Conservation (phyloP, 2,329 filamentous ascomycete species). For the Aureobasidium sp. region DNA sequence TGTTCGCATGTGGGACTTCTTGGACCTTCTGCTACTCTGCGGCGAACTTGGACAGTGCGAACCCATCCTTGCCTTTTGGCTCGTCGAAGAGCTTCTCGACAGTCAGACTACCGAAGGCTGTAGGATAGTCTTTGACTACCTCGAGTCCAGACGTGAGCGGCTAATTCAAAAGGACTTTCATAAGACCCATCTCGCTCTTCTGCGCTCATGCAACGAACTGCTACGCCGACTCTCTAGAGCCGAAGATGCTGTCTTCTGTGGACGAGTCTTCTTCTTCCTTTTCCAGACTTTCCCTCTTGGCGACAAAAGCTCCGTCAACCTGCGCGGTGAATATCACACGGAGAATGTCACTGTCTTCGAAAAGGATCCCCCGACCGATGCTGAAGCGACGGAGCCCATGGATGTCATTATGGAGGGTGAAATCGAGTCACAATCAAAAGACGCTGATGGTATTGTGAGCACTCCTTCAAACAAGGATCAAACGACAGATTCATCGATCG, state of each 20-base stretch:
- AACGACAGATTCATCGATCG: constrained; percentile 3
- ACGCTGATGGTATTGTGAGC: neutral
- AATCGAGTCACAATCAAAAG: constrained; percentile 20
- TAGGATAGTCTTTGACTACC: constrained; percentile 83
- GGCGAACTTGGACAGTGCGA: constrained; percentile 63
- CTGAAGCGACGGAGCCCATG: constrained; percentile 6
- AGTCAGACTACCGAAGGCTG: constrained; percentile 93
- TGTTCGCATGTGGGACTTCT: constrained; percentile 81
- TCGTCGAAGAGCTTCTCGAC: constrained; percentile 91
- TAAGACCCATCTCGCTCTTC: constrained; percentile 78
- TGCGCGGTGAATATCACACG: constrained; percentile 89
- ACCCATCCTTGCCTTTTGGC: constrained; percentile 74
- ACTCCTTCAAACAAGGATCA: constrained; percentile 20
- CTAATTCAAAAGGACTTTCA: constrained; percentile 75
- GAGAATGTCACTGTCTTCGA: constrained; percentile 91
- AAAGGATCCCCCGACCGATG: constrained; percentile 21
- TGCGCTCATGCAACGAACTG: constrained; percentile 93
- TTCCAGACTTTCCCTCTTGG: constrained; percentile 96
- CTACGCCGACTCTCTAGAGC: constrained; percentile 89
- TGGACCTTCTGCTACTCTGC: constrained; percentile 84
- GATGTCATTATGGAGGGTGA: constrained; percentile 21
- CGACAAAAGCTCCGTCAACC: constrained; percentile 94
- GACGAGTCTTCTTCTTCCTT: constrained; percentile 94
- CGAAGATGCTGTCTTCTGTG: constrained; percentile 95
- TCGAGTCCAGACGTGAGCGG: constrained; percentile 85